Evolutionary conservation across 2,329 filamentous ascomycete genomes (phyloP).

Genomic region (Chrysoporthe deuterocubensis): DNA sequence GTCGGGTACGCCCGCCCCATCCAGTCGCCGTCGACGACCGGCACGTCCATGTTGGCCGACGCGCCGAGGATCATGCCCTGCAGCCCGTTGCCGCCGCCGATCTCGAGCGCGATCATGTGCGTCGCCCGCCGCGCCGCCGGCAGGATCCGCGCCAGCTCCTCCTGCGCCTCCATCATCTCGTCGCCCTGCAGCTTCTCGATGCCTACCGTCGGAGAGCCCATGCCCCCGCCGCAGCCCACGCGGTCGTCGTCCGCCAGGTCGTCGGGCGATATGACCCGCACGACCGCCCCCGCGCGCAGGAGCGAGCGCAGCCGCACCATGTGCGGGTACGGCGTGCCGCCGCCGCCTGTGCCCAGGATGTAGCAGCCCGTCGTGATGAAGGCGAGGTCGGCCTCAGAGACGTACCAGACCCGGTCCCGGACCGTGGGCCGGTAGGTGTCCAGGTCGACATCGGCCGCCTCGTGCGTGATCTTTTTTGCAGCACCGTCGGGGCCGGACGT

Average conservation of each 20-base stretch:
- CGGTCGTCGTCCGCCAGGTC: slow-evolving; percentile 55
- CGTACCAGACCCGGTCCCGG: slow-evolving; percentile 56
- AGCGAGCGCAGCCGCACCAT: slow-evolving; percentile 56
- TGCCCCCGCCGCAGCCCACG: slow-evolving; percentile 60
- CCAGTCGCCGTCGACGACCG: slow-evolving; percentile 54
- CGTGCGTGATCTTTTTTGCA: slow-evolving; percentile 20
- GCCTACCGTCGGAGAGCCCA: slow-evolving; percentile 62
- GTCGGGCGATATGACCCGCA: slow-evolving; percentile 55
- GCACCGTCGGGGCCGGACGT: slow-evolving; percentile 8
- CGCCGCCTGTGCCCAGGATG: slow-evolving; percentile 64
- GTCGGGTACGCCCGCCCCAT: slow-evolving; percentile 58
- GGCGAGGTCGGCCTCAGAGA: slow-evolving; percentile 60
- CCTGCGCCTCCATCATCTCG: slow-evolving; percentile 56
- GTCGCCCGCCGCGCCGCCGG: slow-evolving; percentile 46
- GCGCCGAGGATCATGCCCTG: slow-evolving; percentile 61
- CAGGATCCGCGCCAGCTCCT: slow-evolving; percentile 57
- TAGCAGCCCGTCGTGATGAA: slow-evolving; percentile 64
- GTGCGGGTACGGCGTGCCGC: slow-evolving; percentile 59
- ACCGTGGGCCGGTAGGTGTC: slow-evolving; percentile 53
- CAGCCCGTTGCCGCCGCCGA: slow-evolving; percentile 69
- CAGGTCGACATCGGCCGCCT: slow-evolving; percentile 38
- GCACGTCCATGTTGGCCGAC: slow-evolving; percentile 54
- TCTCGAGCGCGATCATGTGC: slow-evolving; percentile 65
- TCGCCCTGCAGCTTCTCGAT: slow-evolving; percentile 64
- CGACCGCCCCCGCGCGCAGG: slow-evolving; percentile 52